Evolutionary conservation across 345 rosid species (phyloP).

Genomic region (Eucalyptus marginata): DNA sequence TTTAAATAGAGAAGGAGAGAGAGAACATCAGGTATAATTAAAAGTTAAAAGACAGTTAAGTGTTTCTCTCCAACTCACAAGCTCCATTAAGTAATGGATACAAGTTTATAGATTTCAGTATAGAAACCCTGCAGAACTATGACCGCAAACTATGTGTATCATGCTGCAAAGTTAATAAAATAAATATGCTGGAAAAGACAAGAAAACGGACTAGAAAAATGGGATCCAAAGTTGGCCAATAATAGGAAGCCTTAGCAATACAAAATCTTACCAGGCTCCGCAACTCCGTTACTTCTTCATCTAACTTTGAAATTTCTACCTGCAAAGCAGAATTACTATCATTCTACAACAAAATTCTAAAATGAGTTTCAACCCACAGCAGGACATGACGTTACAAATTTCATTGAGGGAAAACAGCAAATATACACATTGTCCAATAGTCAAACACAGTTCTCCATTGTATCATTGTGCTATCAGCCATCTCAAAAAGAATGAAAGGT

Average conservation of each 20-base stretch:
- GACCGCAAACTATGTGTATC: not conserved
- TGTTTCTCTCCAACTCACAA: not conserved
- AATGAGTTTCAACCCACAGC: not conserved
- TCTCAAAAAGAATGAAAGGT: not conserved
- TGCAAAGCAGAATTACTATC: not conserved
- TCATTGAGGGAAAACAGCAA: not conserved
- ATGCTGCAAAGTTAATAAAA: not conserved
- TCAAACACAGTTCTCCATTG: not conserved
- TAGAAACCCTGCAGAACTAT: not conserved
- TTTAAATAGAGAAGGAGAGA: not conserved
- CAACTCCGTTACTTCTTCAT: conserved; percentile 15
- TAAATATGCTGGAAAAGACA: not conserved
- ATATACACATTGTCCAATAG: not conserved
- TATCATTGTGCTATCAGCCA: not conserved
- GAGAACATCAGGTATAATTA: not conserved
- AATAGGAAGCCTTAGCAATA: not conserved
- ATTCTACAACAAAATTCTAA: not conserved
- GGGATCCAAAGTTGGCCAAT: not conserved
- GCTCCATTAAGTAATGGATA: not conserved
- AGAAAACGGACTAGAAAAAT: not conserved
- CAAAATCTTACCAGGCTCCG: conserved; percentile 15
- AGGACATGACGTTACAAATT: not conserved
- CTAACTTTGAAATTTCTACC: conserved; percentile 33
- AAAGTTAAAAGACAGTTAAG: not conserved
- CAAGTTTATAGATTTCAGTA: not conserved